Evolutionary conservation across 192 early-diverging fungal species (phyloP).

Genomic region (Pecoramyces ruminantium): DNA sequence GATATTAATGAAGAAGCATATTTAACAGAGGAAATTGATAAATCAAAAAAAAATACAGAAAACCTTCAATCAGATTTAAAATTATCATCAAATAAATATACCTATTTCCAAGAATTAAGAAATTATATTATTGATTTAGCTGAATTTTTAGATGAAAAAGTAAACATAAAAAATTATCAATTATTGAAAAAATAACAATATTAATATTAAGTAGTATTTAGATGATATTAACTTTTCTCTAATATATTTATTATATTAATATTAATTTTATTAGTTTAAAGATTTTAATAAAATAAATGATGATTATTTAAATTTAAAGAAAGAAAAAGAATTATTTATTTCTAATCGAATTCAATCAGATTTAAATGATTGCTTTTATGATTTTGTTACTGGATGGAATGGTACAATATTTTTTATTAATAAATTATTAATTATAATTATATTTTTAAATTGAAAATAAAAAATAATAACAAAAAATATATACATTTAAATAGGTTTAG

Average conservation of each 20-base stretch:
- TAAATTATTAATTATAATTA: neutral
- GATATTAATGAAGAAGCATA: conserved; percentile 6
- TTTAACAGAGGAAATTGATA: conserved; percentile 6
- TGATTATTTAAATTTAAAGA: neutral
- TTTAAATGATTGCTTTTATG: neutral
- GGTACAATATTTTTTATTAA: neutral
- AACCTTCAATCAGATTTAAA: conserved; percentile 6
- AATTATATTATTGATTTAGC: conserved; percentile 14
- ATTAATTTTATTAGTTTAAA: neutral
- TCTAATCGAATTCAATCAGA: neutral
- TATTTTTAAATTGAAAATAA: neutral
- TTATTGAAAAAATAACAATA: neutral
- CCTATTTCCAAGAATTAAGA: conserved; percentile 16
- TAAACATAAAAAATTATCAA: neutral
- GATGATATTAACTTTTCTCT: too few relatives aligned
- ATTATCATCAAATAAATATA: conserved; percentile 6
- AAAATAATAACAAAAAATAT: neutral
- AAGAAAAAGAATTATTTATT: neutral
- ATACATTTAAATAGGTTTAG: neutral
- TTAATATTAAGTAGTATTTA: neutral
- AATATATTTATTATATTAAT: too few relatives aligned
- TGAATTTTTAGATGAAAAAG: conserved; percentile 21
- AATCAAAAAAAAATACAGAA: conserved; percentile 7
- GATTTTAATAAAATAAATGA: neutral
- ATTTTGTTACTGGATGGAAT: neutral